Evolutionary conservation across 2,329 filamentous ascomycete species (phyloP).

Genomic region (Sclerotiophoma versabilis): DNA sequence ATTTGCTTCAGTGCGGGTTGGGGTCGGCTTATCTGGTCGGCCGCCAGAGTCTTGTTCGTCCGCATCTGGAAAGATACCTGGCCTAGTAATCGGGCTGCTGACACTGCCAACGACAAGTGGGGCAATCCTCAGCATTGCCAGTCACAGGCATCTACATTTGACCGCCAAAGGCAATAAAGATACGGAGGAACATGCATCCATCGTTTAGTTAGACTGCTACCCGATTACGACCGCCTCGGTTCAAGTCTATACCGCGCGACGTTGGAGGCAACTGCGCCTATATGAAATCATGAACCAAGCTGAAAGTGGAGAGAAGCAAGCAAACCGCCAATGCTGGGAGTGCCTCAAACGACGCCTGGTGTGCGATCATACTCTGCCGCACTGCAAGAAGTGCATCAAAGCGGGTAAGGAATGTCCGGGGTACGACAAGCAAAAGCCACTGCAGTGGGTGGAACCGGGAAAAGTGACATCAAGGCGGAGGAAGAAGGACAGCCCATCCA

Average conservation of each 20-base stretch:
- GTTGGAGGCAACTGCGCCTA: background rate
- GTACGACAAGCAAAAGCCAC: slow-evolving; percentile 42
- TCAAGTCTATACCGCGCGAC: background rate
- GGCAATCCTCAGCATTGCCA: background rate
- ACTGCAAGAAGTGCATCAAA: slow-evolving; percentile 42
- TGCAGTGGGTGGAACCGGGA: slow-evolving; percentile 43
- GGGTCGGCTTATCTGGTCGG: background rate
- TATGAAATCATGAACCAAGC: slow-evolving; percentile 6
- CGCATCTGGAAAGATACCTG: slow-evolving; percentile 16
- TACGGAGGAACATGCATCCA: slow-evolving; percentile 23
- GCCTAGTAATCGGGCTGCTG: slow-evolving; percentile 27
- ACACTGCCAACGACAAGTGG: slow-evolving; percentile 5
- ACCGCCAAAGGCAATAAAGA: slow-evolving; percentile 33
- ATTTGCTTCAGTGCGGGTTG: background rate
- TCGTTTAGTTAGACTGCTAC: background rate
- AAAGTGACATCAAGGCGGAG: slow-evolving; percentile 38
- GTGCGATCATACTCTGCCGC: slow-evolving; percentile 42
- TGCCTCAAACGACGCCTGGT: slow-evolving; percentile 43
- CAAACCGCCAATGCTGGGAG: slow-evolving; percentile 44
- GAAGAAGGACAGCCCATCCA: slow-evolving; percentile 24
- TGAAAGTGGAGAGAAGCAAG: slow-evolving; percentile 28
- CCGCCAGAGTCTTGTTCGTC: background rate
- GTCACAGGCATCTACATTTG: slow-evolving; percentile 1
- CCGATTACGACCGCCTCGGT: slow-evolving; percentile 13
- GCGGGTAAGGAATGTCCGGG: slow-evolving; percentile 40